Base-by-base conservation (phyloP, 2,329 filamentous ascomycete species). In the Stagonosporopsis cucurbitacearum region DNA sequence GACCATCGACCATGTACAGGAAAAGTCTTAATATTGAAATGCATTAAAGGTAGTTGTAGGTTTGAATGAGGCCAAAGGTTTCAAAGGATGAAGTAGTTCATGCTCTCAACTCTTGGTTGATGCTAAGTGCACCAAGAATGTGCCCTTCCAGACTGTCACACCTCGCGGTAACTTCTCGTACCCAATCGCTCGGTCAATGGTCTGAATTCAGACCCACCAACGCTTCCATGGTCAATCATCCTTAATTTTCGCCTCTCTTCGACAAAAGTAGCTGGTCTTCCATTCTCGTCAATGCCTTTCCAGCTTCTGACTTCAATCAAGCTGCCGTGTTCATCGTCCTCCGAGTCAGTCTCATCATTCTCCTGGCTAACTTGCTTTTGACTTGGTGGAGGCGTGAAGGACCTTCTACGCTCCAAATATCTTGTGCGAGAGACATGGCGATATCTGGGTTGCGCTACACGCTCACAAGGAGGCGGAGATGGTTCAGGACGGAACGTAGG, bases 211-310 rank as follows among this genome's bases (percentile, higher is more conserved):
- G 42, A 54, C 12, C 47, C 46, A 4, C 37, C 26, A 6, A 47
- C 25, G 20, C 51, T 54, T 5, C 37, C 56, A 25, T 51, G 42
- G 5, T 54, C 50, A 20, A 54, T 51, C 50, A 50, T 47, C 42
- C 37, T 47, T 3, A 39, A 6, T 13, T 39, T 48, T 12, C 59
- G 59, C 57, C 44, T 64, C 54, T 72, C 65, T 42, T 71, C 70
- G 3, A 70, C 59, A 49, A 66, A 72, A 0, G 60, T 72, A 45
- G 62, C 59, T 6, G 65, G 66, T 23, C 63, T 20, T 1, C 70
- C 70, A 42, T 68, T 65, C 54, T 72, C 70, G 54, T 73, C 71
- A 5, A 68, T 47, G 2, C 65, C 70, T 22, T 47, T 68, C 62
- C 64, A 74, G n/a, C 45, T 66, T 47, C 65, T 62, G 13, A 64